Conservation (phyloP, 305 asterid genomes). For the Fraxinus platypoda region DNA sequence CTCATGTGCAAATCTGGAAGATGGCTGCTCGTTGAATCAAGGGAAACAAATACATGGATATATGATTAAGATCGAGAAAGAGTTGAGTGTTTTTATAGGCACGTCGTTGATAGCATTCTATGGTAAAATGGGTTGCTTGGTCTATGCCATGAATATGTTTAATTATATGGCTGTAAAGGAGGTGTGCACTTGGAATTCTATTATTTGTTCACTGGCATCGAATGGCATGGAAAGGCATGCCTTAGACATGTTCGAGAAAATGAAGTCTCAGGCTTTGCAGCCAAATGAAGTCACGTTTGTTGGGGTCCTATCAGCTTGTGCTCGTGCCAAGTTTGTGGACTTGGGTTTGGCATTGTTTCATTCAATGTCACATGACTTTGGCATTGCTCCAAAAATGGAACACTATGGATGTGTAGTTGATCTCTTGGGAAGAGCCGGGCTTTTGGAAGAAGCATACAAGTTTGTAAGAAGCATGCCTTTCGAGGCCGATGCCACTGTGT, state of each 20-base stretch:
- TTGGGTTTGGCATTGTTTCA: constrained; percentile 57
- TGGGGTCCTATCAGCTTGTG: constrained; percentile 75
- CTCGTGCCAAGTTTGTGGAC: constrained; percentile 52
- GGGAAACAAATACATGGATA: constrained; percentile 85
- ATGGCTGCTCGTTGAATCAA: constrained; percentile 35
- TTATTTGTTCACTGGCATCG: constrained; percentile 68
- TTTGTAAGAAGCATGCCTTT: constrained; percentile 64
- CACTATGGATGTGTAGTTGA: constrained; percentile 88
- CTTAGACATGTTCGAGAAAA: constrained; percentile 52
- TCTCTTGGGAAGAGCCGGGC: constrained; percentile 78
- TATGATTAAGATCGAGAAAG: constrained; percentile 48
- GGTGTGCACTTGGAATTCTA: constrained; percentile 87
- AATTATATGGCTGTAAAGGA: constrained; percentile 41
- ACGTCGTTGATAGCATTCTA: constrained; percentile 63
- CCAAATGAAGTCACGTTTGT: constrained; percentile 75
- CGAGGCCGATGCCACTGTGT: constrained; percentile 66
- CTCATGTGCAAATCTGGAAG: constrained; percentile 55
- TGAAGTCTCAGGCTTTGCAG: constrained; percentile 34
- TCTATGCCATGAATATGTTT: constrained; percentile 46
- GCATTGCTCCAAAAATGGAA: constrained; percentile 63
- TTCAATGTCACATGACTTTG: constrained; percentile 49
- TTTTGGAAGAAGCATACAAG: constrained; percentile 59
- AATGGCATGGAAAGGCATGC: constrained; percentile 70
- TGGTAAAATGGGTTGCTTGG: constrained; percentile 69
- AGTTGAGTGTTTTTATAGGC: constrained; percentile 48